Base-by-base conservation (phyloP, 768 basidiomycete genomes). In the Tubosaeta sp. region DNA sequence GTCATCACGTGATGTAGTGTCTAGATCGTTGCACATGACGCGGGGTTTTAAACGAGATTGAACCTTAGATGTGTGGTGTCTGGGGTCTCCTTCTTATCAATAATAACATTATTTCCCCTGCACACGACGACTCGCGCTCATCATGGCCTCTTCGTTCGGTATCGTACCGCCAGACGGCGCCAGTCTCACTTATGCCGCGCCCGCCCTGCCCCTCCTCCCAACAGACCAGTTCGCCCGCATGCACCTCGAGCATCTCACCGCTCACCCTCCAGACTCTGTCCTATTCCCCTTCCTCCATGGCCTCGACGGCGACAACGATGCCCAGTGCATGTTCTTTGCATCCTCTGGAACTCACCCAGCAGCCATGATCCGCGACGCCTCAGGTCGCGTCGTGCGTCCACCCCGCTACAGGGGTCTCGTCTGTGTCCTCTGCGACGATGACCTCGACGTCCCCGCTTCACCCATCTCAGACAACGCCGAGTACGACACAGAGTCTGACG, bases 271-370 rank as follows among this genome's bases (percentile, higher is more conserved):
- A 0, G 92, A 95, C 71, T 74, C 77, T 35, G 77, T 86, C 58
- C 80, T 94, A 51, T 95, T 95, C 66, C 92, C 92, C 1, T 95
- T 93, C 71, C 71, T 92, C 14, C 92, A 94, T 60, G 89, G 91
- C 39, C 75, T 94, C 53, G 91, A 94, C 61, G 85, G 89, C 56
- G 77, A 84, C 52, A 90, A 91, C 62, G 69, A 79, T 14, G 82
- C 84, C 0, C 91, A 92, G 71, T 90, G 87, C 60, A 75, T 78
- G 19, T 94, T 94, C 76, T 94, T 94, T 64, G 76, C 80, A 1
- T 49, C 57, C 27, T 16, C 60, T 11, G 63, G 19, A 7, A 25
- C n/a, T 0, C 56, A 61, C 8, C 59, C 63, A 3, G 54, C 66
- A 0, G 57, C 49, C 24, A 64, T 67, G 64, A 30, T 64, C 0